phyloP scores from a whole-genome alignment of 345 rosid species.

The Euphorbia tirucalli region DNA sequence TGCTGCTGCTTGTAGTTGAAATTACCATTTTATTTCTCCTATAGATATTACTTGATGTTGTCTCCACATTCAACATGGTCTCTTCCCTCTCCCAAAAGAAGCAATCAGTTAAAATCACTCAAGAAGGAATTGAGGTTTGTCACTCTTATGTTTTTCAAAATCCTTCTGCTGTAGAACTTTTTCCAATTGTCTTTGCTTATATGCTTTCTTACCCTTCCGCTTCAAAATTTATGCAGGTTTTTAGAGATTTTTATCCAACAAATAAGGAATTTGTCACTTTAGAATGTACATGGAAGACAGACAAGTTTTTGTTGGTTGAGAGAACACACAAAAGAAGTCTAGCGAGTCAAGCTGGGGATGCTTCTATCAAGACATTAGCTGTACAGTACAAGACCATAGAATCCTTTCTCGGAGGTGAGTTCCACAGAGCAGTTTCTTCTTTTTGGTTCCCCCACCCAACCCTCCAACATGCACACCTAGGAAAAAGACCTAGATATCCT shows the following conservation, averaged over 20 bases:
- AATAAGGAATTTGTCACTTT: constrained; percentile 44
- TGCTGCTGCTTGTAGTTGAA: background rate
- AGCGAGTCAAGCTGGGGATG: constrained; percentile 30
- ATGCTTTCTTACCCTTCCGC: constrained; percentile 1
- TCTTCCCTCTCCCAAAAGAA: constrained; percentile 61
- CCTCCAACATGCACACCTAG: too few relatives aligned
- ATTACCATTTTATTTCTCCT: background rate
- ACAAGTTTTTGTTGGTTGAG: constrained; percentile 63
- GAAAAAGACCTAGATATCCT: background rate
- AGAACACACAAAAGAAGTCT: constrained; percentile 35
- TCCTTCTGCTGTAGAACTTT: constrained; percentile 4
- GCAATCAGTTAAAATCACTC: constrained; percentile 66
- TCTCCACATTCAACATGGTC: constrained; percentile 62
- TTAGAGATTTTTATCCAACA: constrained; percentile 72
- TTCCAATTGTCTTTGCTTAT: background rate
- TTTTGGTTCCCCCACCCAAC: too few relatives aligned
- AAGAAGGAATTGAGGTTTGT: constrained; percentile 74
- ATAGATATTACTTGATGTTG: constrained; percentile 77
- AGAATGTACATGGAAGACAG: constrained; percentile 60
- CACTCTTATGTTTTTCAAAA: background rate
- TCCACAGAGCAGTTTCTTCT: too few relatives aligned
- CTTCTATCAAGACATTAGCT: constrained; percentile 25
- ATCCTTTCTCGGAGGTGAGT: constrained; percentile 64
- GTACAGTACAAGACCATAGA: constrained; percentile 47
- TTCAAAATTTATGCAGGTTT: constrained; percentile 41